Base-by-base conservation (phyloP, 2,329 filamentous ascomycete genomes). In the Blastomyces emzantsi region DNA sequence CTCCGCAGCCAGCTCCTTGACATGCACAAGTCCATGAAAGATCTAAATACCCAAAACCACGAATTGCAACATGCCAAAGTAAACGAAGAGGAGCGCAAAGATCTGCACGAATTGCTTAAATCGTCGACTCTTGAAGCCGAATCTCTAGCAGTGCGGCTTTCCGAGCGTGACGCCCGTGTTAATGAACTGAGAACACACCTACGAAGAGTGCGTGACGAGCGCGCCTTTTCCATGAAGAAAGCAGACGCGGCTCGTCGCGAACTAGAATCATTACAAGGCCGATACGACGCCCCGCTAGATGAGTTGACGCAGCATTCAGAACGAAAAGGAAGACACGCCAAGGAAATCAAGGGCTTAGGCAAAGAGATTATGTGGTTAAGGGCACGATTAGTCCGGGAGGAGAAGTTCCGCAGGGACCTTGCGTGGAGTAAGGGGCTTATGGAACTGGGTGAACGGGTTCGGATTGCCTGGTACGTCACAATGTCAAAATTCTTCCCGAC, bases 351-450 rank as follows among this genome's bases (percentile, higher is more conserved):
- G 68, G 93, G 93, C 22, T 82, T 97, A 72, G 85, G 86, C 62
- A 89, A 94, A 78, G 92, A 97, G 77, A 93, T 97, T 73, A 85
- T 92, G 71, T 97, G 90, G 86, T 85, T 97, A 74, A 86, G 92
- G 70, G 90, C 90, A 1, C 86, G 88, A 61, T 90, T 89, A 78
- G 83, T 85, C 73, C 85, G 94, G 41, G 93, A 97, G 76, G 86
- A 90, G 69, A 85, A 84, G 60, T 87, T 97, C 77, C 84, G 94
- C 52, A 83, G 84, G 66, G 90, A 92, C 70, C 84, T 93, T 41
- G 90, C 89, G 9, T 96, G 88, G 77, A 90, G 90, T 67, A 99
- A 99, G 82, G 86, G 84, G 68, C 92, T 90, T 75, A 85, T 97
- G 77, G 86, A 92, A 69, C 85, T 96, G 70, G 92, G 91, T 70